phyloP scores from a whole-genome alignment of 495 filamentous ascomycete species.

The Xylaria acuta region DNA sequence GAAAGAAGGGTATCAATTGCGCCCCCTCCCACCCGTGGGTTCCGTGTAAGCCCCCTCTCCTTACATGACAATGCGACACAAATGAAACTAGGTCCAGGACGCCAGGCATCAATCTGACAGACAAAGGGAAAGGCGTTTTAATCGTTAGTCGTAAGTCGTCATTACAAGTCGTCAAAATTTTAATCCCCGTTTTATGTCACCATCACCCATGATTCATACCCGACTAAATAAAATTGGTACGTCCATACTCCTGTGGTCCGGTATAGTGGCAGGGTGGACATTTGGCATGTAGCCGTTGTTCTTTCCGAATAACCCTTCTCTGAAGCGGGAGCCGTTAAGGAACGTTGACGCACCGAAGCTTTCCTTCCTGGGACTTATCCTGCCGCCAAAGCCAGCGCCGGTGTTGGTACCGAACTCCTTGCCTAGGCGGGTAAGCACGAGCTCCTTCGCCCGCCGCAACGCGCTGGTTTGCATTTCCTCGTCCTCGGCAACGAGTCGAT shows the following conservation, averaged over 20 bases:
- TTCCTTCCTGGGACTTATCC: slow-evolving; percentile 28
- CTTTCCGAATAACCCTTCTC: slow-evolving; percentile 52
- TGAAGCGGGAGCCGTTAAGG: slow-evolving; percentile 41
- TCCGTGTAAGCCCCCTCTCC: slow-evolving; percentile 24
- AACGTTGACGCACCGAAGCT: slow-evolving; percentile 39
- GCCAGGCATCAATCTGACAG: slow-evolving; percentile 26
- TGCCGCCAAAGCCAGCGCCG: slow-evolving; percentile 12
- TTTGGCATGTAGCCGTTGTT: slow-evolving; percentile 38
- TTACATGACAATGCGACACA: slow-evolving; percentile 20
- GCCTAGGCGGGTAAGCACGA: slow-evolving; percentile 53
- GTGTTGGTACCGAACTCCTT: slow-evolving; percentile 44
- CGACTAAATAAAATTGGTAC: slow-evolving; percentile 62
- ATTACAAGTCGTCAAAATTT: slow-evolving; percentile 22
- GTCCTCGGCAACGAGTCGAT: slow-evolving; percentile 47
- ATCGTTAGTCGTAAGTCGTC: slow-evolving; percentile 26
- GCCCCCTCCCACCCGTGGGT: slow-evolving; percentile 20
- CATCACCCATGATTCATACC: slow-evolving; percentile 30
- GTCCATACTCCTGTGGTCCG: slow-evolving; percentile 48
- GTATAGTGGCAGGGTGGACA: slow-evolving; percentile 4
- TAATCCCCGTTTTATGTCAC: not conserved
- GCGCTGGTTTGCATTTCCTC: slow-evolving; percentile 49
- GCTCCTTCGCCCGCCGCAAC: slow-evolving; percentile 51
- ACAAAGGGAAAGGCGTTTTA: slow-evolving; percentile 22
- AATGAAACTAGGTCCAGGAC: slow-evolving; percentile 15
- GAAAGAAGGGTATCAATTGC: slow-evolving; percentile 25